phyloP scores from a whole-genome alignment of 176 grass and related monocot genomes.

The Rhynchospora tenuis region DNA sequence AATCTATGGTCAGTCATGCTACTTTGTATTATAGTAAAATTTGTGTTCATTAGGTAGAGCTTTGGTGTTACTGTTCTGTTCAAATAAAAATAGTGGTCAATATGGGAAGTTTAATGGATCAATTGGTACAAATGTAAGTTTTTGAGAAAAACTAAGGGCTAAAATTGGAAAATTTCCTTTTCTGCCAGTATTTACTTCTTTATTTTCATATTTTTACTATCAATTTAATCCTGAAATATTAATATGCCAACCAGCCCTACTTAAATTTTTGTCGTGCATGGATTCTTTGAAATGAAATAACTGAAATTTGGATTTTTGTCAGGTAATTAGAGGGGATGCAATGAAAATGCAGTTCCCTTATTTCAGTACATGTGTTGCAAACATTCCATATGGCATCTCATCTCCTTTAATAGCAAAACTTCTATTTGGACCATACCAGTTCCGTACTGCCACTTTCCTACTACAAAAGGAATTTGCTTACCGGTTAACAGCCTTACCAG shows the following conservation, averaged over 20 bases:
- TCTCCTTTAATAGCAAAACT: constrained; percentile 86
- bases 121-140: not conserved
- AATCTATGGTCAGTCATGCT: not conserved
- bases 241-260: not conserved
- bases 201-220: not conserved
- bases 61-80: not conserved
- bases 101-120: not conserved
- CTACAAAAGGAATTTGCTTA: constrained; percentile 87
- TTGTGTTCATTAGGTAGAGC: not conserved
- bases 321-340: constrained; percentile 64
- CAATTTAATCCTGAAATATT: not conserved
- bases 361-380: constrained; percentile 74
- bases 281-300: not conserved
- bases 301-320: not conserved
- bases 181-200: not conserved
- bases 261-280: not conserved
- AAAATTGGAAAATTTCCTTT: not conserved
- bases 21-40: not conserved
- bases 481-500: constrained; percentile 45
- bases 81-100: not conserved
- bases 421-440: constrained; percentile 48
- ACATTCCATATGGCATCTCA: constrained; percentile 78
- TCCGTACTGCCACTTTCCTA: constrained; percentile 59
- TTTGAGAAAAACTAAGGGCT: not conserved
- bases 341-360: constrained; percentile 55